These are phyloP conservation scores for Lyophyllum decastes DNA, from an alignment of 768 basidiomycete species.

Conservation along the genomic window DNA sequence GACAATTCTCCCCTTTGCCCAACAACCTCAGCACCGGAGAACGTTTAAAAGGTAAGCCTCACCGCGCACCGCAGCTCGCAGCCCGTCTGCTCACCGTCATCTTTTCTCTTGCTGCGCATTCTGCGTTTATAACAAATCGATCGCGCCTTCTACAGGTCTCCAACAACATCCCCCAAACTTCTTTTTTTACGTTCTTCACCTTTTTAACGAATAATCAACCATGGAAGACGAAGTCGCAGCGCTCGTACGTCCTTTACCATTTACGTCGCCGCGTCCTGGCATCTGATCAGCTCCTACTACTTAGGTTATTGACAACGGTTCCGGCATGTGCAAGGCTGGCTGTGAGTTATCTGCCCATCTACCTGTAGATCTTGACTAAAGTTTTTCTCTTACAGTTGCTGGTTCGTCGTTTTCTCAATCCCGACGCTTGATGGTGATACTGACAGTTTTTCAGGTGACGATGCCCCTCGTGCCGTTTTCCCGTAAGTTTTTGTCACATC, in stretches of 20 bases:
- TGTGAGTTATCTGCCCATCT: constrained; percentile 54
- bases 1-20: constrained; percentile 27
- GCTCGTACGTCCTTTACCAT: constrained; percentile 45
- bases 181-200: constrained; percentile 22
- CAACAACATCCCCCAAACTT: constrained; percentile 11
- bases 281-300: constrained; percentile 1
- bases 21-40: constrained; percentile 18
- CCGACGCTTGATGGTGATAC: background rate
- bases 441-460: constrained; percentile 62
- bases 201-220: constrained; percentile 35
- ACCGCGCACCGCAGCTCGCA: constrained; percentile 23
- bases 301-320: constrained; percentile 90
- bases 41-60: background rate
- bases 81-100: background rate
- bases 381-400: constrained; percentile 49
- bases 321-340: constrained; percentile 99
- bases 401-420: constrained; percentile 37
- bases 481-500: constrained; percentile 62
- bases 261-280: background rate
- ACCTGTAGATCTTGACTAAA: constrained; percentile 20
- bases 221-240: constrained; percentile 54
- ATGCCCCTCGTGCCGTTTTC: constrained; percentile 91
- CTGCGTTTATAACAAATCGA: constrained; percentile 14
- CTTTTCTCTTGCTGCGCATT: background rate
- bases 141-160: constrained; percentile 13